Evolutionary conservation across 192 early-diverging fungal species (phyloP), one percentile per base, ranked within the genome.

Genomic region (Entomortierella parvispora): DNA sequence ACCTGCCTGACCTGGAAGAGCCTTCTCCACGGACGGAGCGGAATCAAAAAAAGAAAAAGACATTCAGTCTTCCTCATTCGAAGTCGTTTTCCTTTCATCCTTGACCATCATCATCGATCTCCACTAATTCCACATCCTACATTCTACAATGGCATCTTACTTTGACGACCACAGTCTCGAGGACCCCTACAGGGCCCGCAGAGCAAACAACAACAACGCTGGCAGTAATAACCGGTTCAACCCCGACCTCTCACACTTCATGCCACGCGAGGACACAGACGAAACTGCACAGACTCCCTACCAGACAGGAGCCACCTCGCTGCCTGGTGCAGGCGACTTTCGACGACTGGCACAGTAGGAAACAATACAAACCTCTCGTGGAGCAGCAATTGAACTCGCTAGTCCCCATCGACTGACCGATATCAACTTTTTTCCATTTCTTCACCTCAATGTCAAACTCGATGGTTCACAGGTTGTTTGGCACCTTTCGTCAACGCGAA

Each of bases 401-500:
- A n/a, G n/a, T n/a, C n/a, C n/a, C n/a, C n/a, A n/a, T n/a, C n/a
- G n/a, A n/a, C n/a, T n/a, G n/a, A n/a, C n/a, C n/a, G n/a, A n/a
- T n/a, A n/a, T n/a, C n/a, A n/a, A n/a, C n/a, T n/a, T n/a, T n/a
- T n/a, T n/a, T n/a, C n/a, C n/a, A n/a, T n/a, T n/a, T n/a, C n/a
- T n/a, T n/a, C 10, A 55, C 7, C 25, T 37, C 12, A 44, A 2
- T 20, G 33, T 45, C 20, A 43, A 2, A 3, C 31, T 46, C 56
- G 2, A 44, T 9, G 20, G 18, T 50, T 22, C 17, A 20, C 67
- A 84, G 83, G 49, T 54, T 83, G 46, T 82, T 88, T 56, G 80
- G 80, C 2, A 61, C 65, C 0, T 72, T 88, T 15, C 72, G 85
- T 1, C 76, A 79, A 28, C 51, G 80, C 8, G 65, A 74, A 26